A percentile compares a stretch with the other conserved stretches of the same genome.
Conservation (phyloP, 768 basidiomycete genomes). For the Boletus fagicola region DNA sequence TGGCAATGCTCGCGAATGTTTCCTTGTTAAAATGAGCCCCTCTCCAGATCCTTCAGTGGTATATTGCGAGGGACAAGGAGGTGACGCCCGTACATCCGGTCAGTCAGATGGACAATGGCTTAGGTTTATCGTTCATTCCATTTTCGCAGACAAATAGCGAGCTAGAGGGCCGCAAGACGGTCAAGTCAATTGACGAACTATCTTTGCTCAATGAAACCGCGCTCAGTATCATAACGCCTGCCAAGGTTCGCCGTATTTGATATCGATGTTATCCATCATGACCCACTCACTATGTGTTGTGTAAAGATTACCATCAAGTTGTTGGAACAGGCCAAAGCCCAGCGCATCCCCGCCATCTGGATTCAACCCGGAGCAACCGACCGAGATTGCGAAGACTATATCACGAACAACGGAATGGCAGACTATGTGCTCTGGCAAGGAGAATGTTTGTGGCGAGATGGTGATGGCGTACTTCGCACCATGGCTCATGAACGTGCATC, state of each 20-base stretch:
- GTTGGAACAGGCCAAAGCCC: conserved; percentile 64
- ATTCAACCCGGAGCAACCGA: conserved; percentile 88
- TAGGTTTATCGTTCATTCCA: not conserved
- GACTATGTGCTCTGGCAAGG: conserved; percentile 79
- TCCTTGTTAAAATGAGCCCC: not conserved
- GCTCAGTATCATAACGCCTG: conserved; percentile 75
- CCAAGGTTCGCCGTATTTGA: conserved; percentile 45
- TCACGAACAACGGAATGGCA: conserved; percentile 60
- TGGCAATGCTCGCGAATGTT: too few relatives aligned
- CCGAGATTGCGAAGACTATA: conserved; percentile 56
- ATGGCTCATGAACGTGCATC: conserved; percentile 24
- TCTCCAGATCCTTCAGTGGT: conserved; percentile 73
- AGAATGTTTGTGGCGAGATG: conserved; percentile 77
- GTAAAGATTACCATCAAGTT: conserved; percentile 68
- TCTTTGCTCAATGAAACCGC: conserved; percentile 62
- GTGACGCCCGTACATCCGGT: conserved; percentile 80
- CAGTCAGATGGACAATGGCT: conserved; percentile 20
- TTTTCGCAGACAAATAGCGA: conserved; percentile 61
- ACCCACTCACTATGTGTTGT: not conserved
- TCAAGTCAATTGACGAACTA: conserved; percentile 56
- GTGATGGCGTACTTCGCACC: conserved; percentile 50
- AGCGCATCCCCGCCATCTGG: conserved; percentile 79
- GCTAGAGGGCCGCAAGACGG: conserved; percentile 62
- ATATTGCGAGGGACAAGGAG: conserved; percentile 51
- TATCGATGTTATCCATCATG: not conserved